These are phyloP conservation scores for Plectosphaerella plurivora DNA, from an alignment of 2,329 filamentous ascomycete genomes.

Conservation along the genomic window DNA sequence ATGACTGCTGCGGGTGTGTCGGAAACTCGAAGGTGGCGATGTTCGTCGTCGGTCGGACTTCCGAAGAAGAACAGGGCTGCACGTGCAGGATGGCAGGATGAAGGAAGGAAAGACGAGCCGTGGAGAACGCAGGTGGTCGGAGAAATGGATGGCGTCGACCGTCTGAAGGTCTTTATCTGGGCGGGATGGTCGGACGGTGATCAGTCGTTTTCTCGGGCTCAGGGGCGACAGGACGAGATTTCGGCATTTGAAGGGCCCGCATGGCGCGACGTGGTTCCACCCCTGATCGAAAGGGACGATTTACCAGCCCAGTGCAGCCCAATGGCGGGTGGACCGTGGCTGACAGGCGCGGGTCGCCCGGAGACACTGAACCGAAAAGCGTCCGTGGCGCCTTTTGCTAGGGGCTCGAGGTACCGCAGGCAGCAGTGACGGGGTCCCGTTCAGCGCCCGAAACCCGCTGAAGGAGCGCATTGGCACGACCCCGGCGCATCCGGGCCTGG, in stretches of 20 bases:
- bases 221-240: not conserved
- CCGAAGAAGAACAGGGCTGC: not conserved
- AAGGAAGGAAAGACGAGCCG: not conserved
- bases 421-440: too few relatives aligned
- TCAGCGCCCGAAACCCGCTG: too few relatives aligned
- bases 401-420: too few relatives aligned
- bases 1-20: conserved; percentile 37
- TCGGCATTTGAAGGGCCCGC: not conserved
- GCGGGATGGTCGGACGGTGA: not conserved
- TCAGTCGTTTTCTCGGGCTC: not conserved
- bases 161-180: not conserved
- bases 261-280: not conserved
- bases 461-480: too few relatives aligned
- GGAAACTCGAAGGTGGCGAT: not conserved
- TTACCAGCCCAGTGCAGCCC: not conserved
- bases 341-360: too few relatives aligned
- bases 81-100: not conserved
- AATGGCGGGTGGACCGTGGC: not conserved
- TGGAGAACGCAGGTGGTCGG: not conserved
- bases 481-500: too few relatives aligned
- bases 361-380: too few relatives aligned
- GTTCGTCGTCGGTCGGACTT: not conserved
- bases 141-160: not conserved
- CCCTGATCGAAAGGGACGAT: not conserved
- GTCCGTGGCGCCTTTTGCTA: too few relatives aligned